Evolutionary conservation across 2,329 filamentous ascomycete species (phyloP), one percentile per base, ranked within the genome.

Genomic region (Cercospora sp.): DNA sequence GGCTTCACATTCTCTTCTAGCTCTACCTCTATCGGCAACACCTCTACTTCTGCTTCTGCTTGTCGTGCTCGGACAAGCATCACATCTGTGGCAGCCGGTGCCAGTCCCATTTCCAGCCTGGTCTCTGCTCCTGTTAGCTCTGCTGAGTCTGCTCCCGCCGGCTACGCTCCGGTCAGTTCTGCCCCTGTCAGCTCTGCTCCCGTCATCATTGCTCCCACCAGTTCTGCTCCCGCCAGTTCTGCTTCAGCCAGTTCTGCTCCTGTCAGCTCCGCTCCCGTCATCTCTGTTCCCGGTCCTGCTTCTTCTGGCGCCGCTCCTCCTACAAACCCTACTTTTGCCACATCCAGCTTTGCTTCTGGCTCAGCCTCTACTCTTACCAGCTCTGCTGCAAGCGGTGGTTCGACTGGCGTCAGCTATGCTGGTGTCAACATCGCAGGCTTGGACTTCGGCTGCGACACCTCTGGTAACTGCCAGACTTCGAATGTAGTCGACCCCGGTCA

Each of bases 401-500:
- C 66, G 34, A 69, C 71, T 16, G 72, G 73, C 28, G 76, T 78
- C 37, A 65, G 66, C 26, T 76, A 74, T 64, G 77, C 73, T 26
- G 76, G 77, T 65, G 69, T 76, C 55, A 77, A 78, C 71, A 77
- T 78, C 61, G 72, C 73, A 10, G 77, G 77, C 28, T 76, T 78
- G 58, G 77, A 79, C 64, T 79, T 79, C 58, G 77, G 77, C 57
- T 76, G 74, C 65, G 69, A 70, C 12, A 84, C 80, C 4, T 77
- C 80, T 70, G 82, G 82, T 18, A 79, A 72, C 30, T 82, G 81
- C 74, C 75, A 75, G 21, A 63, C 78, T 9, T 74, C 72, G 1
- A 72, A 75, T 18, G 73, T 74, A 24, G 69, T 73, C 5, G 75
- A 80, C 7, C 81, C 82, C 1, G 75, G 75, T 13, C 62, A 67